These are phyloP conservation scores for Brasilioporus rufonigricans DNA, from an alignment of 768 basidiomycete genomes.

Conservation along the genomic window DNA sequence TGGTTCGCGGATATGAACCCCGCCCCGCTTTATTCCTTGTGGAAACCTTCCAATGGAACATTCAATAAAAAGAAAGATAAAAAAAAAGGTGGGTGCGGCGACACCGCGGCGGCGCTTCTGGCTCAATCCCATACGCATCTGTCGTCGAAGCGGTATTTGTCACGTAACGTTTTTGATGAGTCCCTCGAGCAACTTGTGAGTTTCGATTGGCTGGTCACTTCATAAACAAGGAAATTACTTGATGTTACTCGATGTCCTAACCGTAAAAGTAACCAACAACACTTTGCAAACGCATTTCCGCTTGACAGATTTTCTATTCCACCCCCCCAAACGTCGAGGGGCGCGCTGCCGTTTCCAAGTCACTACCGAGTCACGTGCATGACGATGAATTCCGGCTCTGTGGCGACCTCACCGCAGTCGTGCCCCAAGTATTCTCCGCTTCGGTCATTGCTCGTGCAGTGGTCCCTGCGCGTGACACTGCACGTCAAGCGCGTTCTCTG, in stretches of 20 bases:
- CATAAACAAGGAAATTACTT: too few relatives aligned
- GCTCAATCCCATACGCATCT: too few relatives aligned
- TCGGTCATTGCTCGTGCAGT: neutral
- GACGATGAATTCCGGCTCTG: neutral
- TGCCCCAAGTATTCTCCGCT: neutral
- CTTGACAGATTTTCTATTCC: neutral
- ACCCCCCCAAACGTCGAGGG: too few relatives aligned
- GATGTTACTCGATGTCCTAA: too few relatives aligned
- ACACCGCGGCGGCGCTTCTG: constrained; percentile 4
- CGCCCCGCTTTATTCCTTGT: constrained; percentile 2
- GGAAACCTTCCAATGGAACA: constrained; percentile 26
- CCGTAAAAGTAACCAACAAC: too few relatives aligned
- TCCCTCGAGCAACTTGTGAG: too few relatives aligned
- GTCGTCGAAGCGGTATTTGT: too few relatives aligned
- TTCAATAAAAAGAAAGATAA: constrained; percentile 6
- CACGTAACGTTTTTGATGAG: too few relatives aligned
- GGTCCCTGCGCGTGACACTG: neutral
- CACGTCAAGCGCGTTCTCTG: neutral
- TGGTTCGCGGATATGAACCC: constrained; percentile 12
- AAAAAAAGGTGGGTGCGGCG: neutral
- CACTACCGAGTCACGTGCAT: neutral
- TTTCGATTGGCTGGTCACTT: too few relatives aligned
- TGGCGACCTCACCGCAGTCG: constrained; percentile 10
- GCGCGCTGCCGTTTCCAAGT: too few relatives aligned
- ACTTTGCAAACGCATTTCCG: too few relatives aligned